Conservation (phyloP, 108 stramenopile species). For the Ochromonas danica region DNA sequence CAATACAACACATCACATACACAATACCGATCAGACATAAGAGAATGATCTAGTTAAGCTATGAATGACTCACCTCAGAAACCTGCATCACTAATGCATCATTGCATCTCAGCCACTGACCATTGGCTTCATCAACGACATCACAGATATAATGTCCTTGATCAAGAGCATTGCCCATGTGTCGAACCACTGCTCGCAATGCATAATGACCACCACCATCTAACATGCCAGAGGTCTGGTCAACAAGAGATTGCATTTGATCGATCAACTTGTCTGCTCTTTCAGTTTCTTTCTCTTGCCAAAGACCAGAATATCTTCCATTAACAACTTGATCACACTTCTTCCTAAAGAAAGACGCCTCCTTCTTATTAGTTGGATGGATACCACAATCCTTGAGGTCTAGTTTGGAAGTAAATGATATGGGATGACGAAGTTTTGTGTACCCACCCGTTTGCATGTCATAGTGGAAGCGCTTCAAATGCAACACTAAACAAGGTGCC, state of each 20-base stretch:
- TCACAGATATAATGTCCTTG: neutral
- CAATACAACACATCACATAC: neutral
- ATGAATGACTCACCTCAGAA: neutral
- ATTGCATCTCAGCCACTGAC: neutral
- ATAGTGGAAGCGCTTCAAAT: constrained; percentile 1
- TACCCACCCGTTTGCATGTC: neutral
- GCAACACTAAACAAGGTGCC: neutral
- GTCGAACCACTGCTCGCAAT: neutral
- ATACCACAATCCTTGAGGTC: neutral
- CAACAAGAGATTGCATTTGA: neutral
- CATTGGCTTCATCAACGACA: neutral
- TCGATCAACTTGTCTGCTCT: neutral
- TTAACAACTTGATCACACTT: neutral
- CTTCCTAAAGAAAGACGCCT: neutral
- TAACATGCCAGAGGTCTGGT: neutral
- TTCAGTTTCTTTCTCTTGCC: neutral
- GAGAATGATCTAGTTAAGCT: neutral
- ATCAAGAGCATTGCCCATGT: neutral
- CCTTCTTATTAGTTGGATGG: neutral
- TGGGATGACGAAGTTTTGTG: neutral
- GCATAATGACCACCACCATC: neutral
- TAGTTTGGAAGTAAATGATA: neutral
- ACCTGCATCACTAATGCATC: neutral
- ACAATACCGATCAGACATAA: neutral
- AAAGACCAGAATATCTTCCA: neutral